Evolutionary conservation across 805 yeast species (phyloP).

Genomic region (Saccharomycopsis fibuligera): DNA sequence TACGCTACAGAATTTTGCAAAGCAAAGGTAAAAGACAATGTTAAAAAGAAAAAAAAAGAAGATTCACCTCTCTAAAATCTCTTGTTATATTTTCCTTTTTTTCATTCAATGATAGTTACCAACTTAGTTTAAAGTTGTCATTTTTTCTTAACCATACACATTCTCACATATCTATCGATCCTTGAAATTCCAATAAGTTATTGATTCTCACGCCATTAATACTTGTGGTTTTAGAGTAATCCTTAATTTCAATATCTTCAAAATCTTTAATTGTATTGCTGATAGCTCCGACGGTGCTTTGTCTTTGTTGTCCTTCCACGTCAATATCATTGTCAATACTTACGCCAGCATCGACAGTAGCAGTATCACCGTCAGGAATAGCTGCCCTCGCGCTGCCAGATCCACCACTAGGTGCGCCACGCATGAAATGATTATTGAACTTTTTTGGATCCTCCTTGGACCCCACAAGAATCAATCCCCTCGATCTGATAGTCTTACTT

Average conservation of each 20-base stretch:
- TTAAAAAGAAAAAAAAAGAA: no score
- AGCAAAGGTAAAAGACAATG: no score
- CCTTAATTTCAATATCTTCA: conserved; percentile 16
- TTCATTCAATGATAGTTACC: no score
- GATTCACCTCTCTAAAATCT: no score
- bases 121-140: no score
- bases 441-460: conserved; percentile 34
- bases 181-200: conserved; percentile 61
- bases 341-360: conserved; percentile 21
- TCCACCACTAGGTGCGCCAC: not conserved
- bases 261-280: conserved; percentile 3
- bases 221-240: conserved; percentile 3
- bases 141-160: no score
- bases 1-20: no score
- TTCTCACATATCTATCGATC: conserved; percentile 42
- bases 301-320: not conserved
- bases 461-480: conserved; percentile 82
- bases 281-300: no score
- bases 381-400: conserved; percentile 17
- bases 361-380: conserved; percentile 9
- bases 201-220: conserved; percentile 64
- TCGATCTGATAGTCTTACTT: conserved; percentile 64
- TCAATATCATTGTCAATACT: conserved; percentile 1
- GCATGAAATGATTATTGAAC: conserved; percentile 17
- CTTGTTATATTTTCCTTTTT: no score